These are phyloP conservation scores for Ophiorrhiza pumila DNA, from an alignment of 257 asterid species.

Conservation along the genomic window DNA sequence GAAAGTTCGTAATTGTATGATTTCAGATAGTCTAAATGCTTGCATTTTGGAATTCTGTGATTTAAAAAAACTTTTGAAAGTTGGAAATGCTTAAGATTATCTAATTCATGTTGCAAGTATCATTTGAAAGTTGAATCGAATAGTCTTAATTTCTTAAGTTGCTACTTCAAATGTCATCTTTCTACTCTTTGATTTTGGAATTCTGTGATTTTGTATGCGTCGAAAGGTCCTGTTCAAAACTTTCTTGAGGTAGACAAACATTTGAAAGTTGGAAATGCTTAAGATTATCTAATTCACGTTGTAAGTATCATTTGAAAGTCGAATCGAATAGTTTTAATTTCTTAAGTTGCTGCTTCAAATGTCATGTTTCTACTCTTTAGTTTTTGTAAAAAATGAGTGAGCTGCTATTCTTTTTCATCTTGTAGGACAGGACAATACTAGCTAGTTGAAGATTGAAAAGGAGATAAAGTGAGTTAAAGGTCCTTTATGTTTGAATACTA, in stretches of 20 bases:
- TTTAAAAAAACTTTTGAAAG: too few relatives aligned
- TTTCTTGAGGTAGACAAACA: background rate
- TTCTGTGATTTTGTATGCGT: background rate
- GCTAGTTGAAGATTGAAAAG: slow-evolving; percentile 50
- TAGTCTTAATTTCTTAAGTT: too few relatives aligned
- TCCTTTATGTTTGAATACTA: slow-evolving; percentile 7
- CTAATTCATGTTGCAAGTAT: too few relatives aligned
- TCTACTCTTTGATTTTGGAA: too few relatives aligned
- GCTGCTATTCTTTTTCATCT: slow-evolving; percentile 37
- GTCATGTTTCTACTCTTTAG: background rate
- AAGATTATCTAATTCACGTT: background rate
- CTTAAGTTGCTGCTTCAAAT: background rate
- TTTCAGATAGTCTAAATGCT: background rate
- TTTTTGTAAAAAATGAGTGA: slow-evolving; percentile 30
- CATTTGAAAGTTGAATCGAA: background rate
- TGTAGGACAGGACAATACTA: slow-evolving; percentile 65
- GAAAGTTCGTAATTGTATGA: slow-evolving; percentile 1
- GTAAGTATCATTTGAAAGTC: background rate
- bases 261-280: background rate
- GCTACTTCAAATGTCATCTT: too few relatives aligned
- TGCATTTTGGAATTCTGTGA: background rate
- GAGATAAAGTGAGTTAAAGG: slow-evolving; percentile 41
- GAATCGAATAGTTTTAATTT: slow-evolving; percentile 14
- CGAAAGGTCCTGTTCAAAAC: background rate
- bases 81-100: too few relatives aligned